Evolutionary conservation across 23 red algal species (phyloP), one percentile per base, ranked within the genome.

Genomic region (Porphyridium purpureum): DNA sequence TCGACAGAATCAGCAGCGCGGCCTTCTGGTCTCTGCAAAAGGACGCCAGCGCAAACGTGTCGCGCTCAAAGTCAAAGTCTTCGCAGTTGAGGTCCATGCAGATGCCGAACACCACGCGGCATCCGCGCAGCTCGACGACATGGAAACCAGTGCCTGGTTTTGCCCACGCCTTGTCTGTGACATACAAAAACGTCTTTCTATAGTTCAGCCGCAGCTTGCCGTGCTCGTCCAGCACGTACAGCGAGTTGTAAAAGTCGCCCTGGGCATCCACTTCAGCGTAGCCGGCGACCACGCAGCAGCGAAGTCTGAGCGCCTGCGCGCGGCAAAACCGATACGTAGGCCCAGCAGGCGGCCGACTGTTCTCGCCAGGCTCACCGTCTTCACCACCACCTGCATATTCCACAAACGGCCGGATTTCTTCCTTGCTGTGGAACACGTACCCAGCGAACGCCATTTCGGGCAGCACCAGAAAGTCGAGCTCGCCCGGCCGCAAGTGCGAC

Each of bases 81-180:
- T 62, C 38, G 2, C 28, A 32, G 44, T 62, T 62, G 38, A 62
- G 31, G 44, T 62, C 57, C 57, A 62, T 62, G 20, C 57, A 62
- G 7, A 62, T 62, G 5, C 57, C 57, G 35, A 34, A 62, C 1
- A 32, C 7, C 15, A 62, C 57, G 29, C 38, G 11, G 38, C 11
- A 11, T 44, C 11, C 38, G 38, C 17, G 38, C 38, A 44, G 35
- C n/a, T n/a, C n/a, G 44, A 50, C 8, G 17, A 36, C 33, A 2
- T 8, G 2, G 5, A 5, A 33, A 11, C 24, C 6, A 8, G 17
- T 29, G 57, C 57, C 57, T 62, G 31, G 29, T 47, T 62, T 32
- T 41, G 57, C 57, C 57, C 57, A 62, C 2, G 2, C 36, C 26
- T 62, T 62, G 20, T 62, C 57, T 7, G 24, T 62, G 29, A 33